Percentiles rank a stretch among this genome's conserved stretches.
Evolutionary conservation across 345 rosid genomes (phyloP).

Genomic region (Heritiera littoralis): DNA sequence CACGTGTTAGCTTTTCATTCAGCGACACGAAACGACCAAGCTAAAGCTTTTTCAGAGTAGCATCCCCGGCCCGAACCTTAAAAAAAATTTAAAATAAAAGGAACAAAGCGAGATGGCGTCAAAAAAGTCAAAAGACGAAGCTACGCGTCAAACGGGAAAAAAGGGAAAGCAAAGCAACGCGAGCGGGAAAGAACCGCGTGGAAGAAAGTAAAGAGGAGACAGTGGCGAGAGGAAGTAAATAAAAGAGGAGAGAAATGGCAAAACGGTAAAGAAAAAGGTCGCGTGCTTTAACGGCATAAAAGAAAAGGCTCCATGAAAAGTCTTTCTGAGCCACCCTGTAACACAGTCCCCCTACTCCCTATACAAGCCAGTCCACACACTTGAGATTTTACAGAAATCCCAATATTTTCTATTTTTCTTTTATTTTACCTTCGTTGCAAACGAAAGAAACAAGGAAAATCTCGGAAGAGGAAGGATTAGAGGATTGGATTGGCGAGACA

Average conservation of each 20-base stretch:
- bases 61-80: not conserved
- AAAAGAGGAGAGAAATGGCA: constrained; percentile 14
- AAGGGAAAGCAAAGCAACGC: not conserved
- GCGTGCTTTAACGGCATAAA: constrained; percentile 50
- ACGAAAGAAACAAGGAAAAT: not conserved
- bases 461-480: constrained; percentile 4
- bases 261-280: constrained; percentile 30
- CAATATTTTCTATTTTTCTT: not conserved
- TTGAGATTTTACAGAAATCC: constrained; percentile 8
- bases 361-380: not conserved
- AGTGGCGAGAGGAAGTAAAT: constrained; percentile 20
- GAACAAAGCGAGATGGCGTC: not conserved
- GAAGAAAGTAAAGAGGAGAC: not conserved
- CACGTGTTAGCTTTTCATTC: not conserved
- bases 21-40: not conserved
- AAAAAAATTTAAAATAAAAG: not conserved
- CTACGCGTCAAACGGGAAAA: constrained; percentile 21
- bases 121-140: constrained; percentile 21
- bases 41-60: not conserved
- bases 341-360: constrained; percentile 21
- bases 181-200: not conserved
- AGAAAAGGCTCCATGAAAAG: constrained; percentile 17
- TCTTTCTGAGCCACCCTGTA: constrained; percentile 34
- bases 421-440: not conserved
- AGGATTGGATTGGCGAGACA: constrained; percentile 36